Percentiles rank a stretch among this genome's conserved stretches.
Conservation (phyloP, 164 flowering plant species). For the Aristolochia fimbriata region DNA sequence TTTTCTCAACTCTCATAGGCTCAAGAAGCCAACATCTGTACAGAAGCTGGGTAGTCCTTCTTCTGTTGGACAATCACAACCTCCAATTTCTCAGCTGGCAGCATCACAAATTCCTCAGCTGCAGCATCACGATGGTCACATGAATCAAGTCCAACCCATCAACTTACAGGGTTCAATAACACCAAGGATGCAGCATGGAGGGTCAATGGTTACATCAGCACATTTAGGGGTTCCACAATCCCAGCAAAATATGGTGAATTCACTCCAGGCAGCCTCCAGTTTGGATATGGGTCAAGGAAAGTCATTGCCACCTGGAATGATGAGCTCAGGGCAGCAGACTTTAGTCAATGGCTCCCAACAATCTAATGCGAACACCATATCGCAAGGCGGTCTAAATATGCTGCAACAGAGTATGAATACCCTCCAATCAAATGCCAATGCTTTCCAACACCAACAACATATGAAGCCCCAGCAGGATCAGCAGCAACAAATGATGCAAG, state of each 20-base stretch:
- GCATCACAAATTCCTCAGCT: conserved; percentile 48
- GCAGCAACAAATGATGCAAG: conserved; percentile 37
- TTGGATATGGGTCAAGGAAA: conserved; percentile 67
- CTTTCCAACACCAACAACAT: conserved; percentile 45
- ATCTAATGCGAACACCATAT: conserved; percentile 30
- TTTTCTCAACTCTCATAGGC: conserved; percentile 39
- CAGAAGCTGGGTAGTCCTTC: conserved; percentile 45
- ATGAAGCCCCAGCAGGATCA: conserved; percentile 41
- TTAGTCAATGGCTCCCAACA: conserved; percentile 33
- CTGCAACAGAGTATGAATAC: conserved; percentile 43
- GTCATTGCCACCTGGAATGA: conserved; percentile 17
- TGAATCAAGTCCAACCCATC: conserved; percentile 60
- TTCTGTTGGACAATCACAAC: conserved; percentile 30
- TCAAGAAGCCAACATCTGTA: conserved; percentile 36
- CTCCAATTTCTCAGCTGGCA: conserved; percentile 39
- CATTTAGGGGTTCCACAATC: conserved; percentile 25
- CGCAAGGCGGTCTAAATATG: conserved; percentile 41
- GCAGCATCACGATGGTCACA: conserved; percentile 61
- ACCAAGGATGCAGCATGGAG: conserved; percentile 15
- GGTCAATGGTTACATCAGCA: conserved; percentile 32
- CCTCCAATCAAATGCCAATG: conserved; percentile 37
- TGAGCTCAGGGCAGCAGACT: conserved; percentile 18
- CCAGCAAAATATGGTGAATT: conserved; percentile 44
- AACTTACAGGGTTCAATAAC: conserved; percentile 34
- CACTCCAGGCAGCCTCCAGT: conserved; percentile 43